Percentiles rank a stretch among this genome's conserved stretches.
Conservation (phyloP, 345 rosid genomes). For the Salix suchowensis region DNA sequence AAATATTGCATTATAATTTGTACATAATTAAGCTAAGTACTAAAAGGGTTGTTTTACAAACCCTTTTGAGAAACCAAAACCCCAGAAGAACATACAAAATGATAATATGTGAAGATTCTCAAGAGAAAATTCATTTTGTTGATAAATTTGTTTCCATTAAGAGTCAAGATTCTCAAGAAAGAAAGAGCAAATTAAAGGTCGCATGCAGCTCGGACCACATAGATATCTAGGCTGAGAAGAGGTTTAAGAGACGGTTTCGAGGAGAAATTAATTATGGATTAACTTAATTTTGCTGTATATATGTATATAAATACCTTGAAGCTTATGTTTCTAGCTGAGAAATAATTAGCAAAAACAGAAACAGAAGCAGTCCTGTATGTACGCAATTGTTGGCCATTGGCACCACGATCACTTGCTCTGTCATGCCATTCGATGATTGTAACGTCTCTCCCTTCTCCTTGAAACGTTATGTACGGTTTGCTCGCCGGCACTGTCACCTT, state of each 20-base stretch:
- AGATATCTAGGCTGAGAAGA: neutral
- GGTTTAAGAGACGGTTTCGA: too few relatives aligned
- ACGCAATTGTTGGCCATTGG: slow-evolving; percentile 79
- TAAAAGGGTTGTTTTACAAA: too few relatives aligned
- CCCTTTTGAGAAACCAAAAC: too few relatives aligned
- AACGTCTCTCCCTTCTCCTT: slow-evolving; percentile 77
- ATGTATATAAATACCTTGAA: slow-evolving; percentile 51
- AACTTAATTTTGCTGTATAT: neutral
- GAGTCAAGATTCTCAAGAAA: too few relatives aligned
- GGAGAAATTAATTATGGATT: neutral
- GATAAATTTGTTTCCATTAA: too few relatives aligned
- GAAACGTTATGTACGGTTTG: slow-evolving; percentile 79
- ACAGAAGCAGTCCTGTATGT: slow-evolving; percentile 96
- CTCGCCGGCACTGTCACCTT: slow-evolving; percentile 82
- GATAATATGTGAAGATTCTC: too few relatives aligned
- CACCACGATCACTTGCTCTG: slow-evolving; percentile 79
- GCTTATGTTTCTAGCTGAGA: slow-evolving; percentile 88
- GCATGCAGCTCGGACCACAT: neutral
- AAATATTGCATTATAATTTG: neutral
- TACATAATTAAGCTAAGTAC: too few relatives aligned
- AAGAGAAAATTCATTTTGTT: neutral
- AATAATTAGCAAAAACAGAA: slow-evolving; percentile 68
- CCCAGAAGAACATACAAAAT: too few relatives aligned
- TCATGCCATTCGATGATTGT: slow-evolving; percentile 97
- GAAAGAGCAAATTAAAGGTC: neutral